phyloP scores from a whole-genome alignment of 1,139 yeast genomes.

The Blastobotrys malaysiensis region DNA sequence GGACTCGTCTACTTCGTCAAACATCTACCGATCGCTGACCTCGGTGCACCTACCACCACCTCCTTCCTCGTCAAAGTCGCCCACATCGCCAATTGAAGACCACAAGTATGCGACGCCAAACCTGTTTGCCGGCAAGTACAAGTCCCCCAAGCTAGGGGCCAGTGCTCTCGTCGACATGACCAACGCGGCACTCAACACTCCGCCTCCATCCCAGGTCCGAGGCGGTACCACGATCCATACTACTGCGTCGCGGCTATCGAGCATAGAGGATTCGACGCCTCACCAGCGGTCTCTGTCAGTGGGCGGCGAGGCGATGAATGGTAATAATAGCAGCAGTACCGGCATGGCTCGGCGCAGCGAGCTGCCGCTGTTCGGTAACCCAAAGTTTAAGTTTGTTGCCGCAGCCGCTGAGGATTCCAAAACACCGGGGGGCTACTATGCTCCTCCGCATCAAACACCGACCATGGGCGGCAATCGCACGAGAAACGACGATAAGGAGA shows the following conservation, averaged over 20 bases:
- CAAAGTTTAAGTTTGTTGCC: not conserved
- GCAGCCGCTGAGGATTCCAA: not conserved
- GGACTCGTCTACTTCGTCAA: conserved; percentile 21
- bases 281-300: not conserved
- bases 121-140: conserved; percentile 10
- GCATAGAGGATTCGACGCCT: not conserved
- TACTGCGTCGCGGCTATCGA: not conserved
- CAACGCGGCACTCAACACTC: conserved; percentile 15
- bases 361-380: not conserved
- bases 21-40: conserved; percentile 38
- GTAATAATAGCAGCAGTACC: too few relatives aligned
- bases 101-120: conserved; percentile 13
- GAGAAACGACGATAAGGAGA: conserved; percentile 3
- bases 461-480: conserved; percentile 3
- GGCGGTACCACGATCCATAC: conserved; percentile 7
- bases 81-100: not conserved
- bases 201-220: conserved; percentile 16
- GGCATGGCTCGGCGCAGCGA: not conserved
- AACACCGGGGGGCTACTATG: not conserved
- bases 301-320: not conserved
- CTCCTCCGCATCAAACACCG: conserved; percentile 2
- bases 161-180: conserved; percentile 13
- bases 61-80: conserved; percentile 31
- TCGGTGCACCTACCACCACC: conserved; percentile 44
- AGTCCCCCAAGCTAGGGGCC: conserved; percentile 15